phyloP scores from a whole-genome alignment of 768 basidiomycete species.

The Tephrocybe sp. region DNA sequence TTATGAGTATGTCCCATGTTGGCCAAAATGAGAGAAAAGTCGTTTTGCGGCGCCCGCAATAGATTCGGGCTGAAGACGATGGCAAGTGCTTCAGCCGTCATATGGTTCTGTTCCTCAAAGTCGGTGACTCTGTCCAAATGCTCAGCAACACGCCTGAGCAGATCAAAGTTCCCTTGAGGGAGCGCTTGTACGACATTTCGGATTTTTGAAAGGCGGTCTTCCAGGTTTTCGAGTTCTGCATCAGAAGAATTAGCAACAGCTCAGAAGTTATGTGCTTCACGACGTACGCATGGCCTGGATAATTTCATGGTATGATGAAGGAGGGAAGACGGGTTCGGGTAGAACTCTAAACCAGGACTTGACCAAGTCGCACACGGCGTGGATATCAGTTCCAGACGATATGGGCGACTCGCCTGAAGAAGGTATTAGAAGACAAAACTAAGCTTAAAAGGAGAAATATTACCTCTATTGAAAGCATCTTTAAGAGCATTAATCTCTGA shows the following conservation, averaged over 20 bases:
- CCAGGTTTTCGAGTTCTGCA: constrained; percentile 66
- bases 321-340: constrained; percentile 77
- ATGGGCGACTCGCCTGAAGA: constrained; percentile 57
- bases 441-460: constrained; percentile 1
- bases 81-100: constrained; percentile 82
- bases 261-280: neutral
- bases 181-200: constrained; percentile 66
- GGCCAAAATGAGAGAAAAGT: constrained; percentile 72
- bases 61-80: constrained; percentile 86
- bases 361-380: constrained; percentile 79
- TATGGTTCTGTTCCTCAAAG: constrained; percentile 85
- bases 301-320: constrained; percentile 61
- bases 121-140: constrained; percentile 93
- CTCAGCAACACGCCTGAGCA: constrained; percentile 76
- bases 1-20: constrained; percentile 80
- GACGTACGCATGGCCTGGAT: constrained; percentile 70
- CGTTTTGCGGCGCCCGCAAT: constrained; percentile 72
- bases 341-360: constrained; percentile 85
- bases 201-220: constrained; percentile 60
- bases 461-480: constrained; percentile 74
- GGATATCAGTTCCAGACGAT: constrained; percentile 62
- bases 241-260: neutral
- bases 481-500: constrained; percentile 67
- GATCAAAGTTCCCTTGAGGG: constrained; percentile 71
- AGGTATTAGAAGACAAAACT: neutral